Conservation (phyloP, 2,329 filamentous ascomycete genomes). For the Aspergillaceae sp. region DNA sequence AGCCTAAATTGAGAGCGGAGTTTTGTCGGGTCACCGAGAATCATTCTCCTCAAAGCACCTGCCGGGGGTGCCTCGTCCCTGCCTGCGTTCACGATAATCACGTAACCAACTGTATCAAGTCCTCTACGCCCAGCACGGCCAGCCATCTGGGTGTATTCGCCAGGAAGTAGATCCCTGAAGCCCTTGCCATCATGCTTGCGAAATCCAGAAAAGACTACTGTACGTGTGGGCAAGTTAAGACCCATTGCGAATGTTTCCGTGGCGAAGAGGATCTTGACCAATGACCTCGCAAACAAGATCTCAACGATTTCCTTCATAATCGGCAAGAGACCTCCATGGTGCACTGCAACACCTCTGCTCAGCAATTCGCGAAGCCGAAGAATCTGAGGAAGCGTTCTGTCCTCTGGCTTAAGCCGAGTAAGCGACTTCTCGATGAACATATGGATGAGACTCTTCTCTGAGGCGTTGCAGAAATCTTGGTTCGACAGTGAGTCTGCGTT, state of each 20-base stretch:
- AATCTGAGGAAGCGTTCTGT: slow-evolving; percentile 85
- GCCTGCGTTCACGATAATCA: slow-evolving; percentile 79
- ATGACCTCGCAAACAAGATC: slow-evolving; percentile 85
- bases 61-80: slow-evolving; percentile 83
- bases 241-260: slow-evolving; percentile 99
- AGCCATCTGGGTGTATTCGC: slow-evolving; percentile 98
- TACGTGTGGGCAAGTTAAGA: slow-evolving; percentile 86
- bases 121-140: slow-evolving; percentile 88
- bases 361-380: slow-evolving; percentile 77
- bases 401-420: slow-evolving; percentile 81
- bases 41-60: slow-evolving; percentile 79
- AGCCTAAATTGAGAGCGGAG: slow-evolving; percentile 90
- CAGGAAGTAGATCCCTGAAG: slow-evolving; percentile 83
- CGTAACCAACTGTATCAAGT: slow-evolving; percentile 82
- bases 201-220: slow-evolving; percentile 94
- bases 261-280: slow-evolving; percentile 95
- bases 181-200: slow-evolving; percentile 90
- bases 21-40: slow-evolving; percentile 90
- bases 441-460: slow-evolving; percentile 92
- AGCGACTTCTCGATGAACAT: slow-evolving; percentile 97
- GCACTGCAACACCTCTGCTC: slow-evolving; percentile 82
- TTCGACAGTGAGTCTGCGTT: slow-evolving; percentile 94
- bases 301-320: slow-evolving; percentile 98
- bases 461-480: slow-evolving; percentile 85
- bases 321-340: slow-evolving; percentile 86